Percentiles rank a stretch among this genome's conserved stretches.
These are phyloP conservation scores for Dispira simplex DNA, from an alignment of 192 early-diverging fungal species.

Conservation along the genomic window DNA sequence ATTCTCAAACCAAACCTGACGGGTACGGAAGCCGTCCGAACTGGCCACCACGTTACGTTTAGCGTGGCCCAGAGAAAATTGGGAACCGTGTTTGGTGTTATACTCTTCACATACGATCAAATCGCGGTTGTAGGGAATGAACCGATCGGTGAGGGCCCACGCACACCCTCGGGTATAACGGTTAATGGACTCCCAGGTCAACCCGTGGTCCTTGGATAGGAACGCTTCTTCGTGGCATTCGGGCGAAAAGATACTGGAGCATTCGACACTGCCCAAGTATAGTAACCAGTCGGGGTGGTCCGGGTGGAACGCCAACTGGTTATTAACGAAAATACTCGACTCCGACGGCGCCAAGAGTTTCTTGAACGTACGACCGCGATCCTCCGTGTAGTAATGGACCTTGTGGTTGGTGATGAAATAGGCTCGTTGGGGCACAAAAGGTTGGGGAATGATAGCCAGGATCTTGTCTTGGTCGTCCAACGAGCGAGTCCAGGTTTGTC, in stretches of 20 bases:
- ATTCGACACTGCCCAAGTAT: constrained; percentile 46
- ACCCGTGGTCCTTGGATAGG: constrained; percentile 52
- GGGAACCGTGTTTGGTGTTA: constrained; percentile 37
- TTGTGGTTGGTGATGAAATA: constrained; percentile 38
- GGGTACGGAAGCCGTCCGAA: constrained; percentile 32
- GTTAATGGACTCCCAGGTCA: constrained; percentile 39
- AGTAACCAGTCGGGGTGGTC: constrained; percentile 66
- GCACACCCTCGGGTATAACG: constrained; percentile 46
- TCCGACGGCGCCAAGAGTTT: constrained; percentile 32
- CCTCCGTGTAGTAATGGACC: constrained; percentile 37
- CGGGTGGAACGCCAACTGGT: constrained; percentile 70
- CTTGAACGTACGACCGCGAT: constrained; percentile 39
- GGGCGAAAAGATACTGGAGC: constrained; percentile 20
- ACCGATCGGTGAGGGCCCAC: constrained; percentile 41
- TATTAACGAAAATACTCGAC: constrained; percentile 45
- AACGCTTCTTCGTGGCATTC: constrained; percentile 61
- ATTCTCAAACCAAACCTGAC: constrained; percentile 37
- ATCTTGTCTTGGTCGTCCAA: constrained; percentile 18
- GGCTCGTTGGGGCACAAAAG: constrained; percentile 38
- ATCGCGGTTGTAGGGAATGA: constrained; percentile 33
- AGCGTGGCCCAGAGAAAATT: constrained; percentile 31
- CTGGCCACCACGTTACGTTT: constrained; percentile 46
- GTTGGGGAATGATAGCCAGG: constrained; percentile 40
- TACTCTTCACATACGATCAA: constrained; percentile 65
- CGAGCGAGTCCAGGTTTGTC: constrained; percentile 35